A percentile compares a stretch with the other conserved stretches of the same genome.
Evolutionary conservation across 2,329 filamentous ascomycete genomes (phyloP).

Genomic region (Alternaria brassicae): DNA sequence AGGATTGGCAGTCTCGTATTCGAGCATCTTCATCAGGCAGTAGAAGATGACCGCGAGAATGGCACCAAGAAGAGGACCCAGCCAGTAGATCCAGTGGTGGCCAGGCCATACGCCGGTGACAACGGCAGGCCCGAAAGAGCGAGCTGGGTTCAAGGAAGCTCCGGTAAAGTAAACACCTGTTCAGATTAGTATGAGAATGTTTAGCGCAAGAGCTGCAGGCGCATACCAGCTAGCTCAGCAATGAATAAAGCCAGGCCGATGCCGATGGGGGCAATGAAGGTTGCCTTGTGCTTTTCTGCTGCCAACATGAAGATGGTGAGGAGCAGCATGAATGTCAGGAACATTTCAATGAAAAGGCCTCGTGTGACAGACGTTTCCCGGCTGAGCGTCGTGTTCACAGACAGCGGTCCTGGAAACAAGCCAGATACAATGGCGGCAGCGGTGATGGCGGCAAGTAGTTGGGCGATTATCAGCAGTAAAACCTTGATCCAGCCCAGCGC

Average conservation of each 20-base stretch:
- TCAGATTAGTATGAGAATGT: slow-evolving; percentile 11
- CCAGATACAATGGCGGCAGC: slow-evolving; percentile 55
- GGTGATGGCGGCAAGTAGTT: slow-evolving; percentile 55
- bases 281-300: slow-evolving; percentile 52
- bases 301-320: slow-evolving; percentile 59
- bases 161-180: slow-evolving; percentile 57
- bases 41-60: slow-evolving; percentile 58
- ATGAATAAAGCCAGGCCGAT: slow-evolving; percentile 58
- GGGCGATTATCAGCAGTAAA: slow-evolving; percentile 53
- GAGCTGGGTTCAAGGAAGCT: slow-evolving; percentile 58
- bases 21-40: slow-evolving; percentile 57
- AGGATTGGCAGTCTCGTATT: slow-evolving; percentile 61
- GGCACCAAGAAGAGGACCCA: slow-evolving; percentile 56
- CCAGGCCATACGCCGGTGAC: slow-evolving; percentile 51
- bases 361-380: slow-evolving; percentile 52
- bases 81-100: slow-evolving; percentile 62
- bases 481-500: slow-evolving; percentile 56
- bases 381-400: slow-evolving; percentile 56
- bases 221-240: slow-evolving; percentile 53
- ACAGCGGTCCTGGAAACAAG: slow-evolving; percentile 55
- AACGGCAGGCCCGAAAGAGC: slow-evolving; percentile 59
- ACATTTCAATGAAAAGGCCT: slow-evolving; percentile 60
- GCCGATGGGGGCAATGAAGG: slow-evolving; percentile 51
- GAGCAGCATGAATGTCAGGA: slow-evolving; percentile 58
- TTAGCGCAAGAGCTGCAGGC: neutral